Percentiles rank a stretch among this genome's conserved stretches.
phyloP scores from a whole-genome alignment of 2,329 filamentous ascomycete species.

The Colletotrichum spaethianum region DNA sequence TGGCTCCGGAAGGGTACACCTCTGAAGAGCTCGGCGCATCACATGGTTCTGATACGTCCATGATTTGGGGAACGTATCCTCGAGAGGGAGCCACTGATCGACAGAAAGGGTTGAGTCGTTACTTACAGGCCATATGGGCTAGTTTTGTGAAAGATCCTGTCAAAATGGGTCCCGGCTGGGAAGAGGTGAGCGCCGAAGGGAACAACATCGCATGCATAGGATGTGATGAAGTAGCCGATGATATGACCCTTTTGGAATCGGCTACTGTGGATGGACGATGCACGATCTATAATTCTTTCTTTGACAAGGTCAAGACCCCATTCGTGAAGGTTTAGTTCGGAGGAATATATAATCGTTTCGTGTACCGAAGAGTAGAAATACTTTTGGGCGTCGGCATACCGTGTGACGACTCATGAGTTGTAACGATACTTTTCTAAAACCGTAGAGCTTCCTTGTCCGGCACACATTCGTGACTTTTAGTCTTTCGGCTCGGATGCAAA shows the following conservation, averaged over 20 bases:
- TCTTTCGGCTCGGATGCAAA: too few relatives aligned
- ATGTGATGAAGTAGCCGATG: neutral
- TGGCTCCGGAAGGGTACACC: constrained; percentile 12
- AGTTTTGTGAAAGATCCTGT: constrained; percentile 27
- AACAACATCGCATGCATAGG: constrained; percentile 13
- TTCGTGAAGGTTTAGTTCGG: neutral
- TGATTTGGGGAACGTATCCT: constrained; percentile 29
- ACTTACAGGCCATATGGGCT: constrained; percentile 16
- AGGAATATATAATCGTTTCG: neutral
- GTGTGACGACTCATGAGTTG: too few relatives aligned
- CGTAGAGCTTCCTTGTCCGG: too few relatives aligned
- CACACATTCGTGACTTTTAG: too few relatives aligned
- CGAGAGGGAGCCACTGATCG: constrained; percentile 4
- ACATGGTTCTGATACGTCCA: constrained; percentile 21
- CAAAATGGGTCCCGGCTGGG: constrained; percentile 17
- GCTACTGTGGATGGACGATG: constrained; percentile 5
- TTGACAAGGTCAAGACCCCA: constrained; percentile 10
- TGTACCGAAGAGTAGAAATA: too few relatives aligned
- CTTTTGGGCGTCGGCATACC: neutral
- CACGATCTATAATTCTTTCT: constrained; percentile 3
- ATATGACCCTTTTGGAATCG: neutral
- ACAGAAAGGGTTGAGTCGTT: constrained; percentile 11
- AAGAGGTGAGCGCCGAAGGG: neutral
- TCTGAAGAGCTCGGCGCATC: constrained; percentile 19
- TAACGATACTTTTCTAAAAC: too few relatives aligned